These are phyloP conservation scores for Arctium minus DNA, from an alignment of 129 eudicot genomes.

Conservation along the genomic window DNA sequence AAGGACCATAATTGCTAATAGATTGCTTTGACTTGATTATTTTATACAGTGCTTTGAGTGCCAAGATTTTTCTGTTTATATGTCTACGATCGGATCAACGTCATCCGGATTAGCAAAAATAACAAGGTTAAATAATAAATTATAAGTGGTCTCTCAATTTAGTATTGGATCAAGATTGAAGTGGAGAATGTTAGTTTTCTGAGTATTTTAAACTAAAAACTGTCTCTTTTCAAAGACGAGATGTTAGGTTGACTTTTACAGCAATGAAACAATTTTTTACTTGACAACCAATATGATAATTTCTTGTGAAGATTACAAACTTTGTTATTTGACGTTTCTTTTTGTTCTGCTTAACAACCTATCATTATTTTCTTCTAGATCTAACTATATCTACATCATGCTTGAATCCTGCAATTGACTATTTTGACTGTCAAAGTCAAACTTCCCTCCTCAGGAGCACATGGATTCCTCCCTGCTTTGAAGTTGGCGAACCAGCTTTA, in stretches of 20 bases:
- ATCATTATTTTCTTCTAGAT: background rate
- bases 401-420: background rate
- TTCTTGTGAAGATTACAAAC: background rate
- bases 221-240: background rate
- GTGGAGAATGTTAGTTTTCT: background rate
- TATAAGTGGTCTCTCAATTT: background rate
- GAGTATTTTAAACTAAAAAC: background rate
- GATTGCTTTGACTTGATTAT: background rate
- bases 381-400: background rate
- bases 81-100: background rate
- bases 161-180: background rate
- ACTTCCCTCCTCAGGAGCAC: background rate
- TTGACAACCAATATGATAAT: background rate
- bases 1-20: background rate
- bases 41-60: background rate
- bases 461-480: constrained; percentile 1
- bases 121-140: background rate
- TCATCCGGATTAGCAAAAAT: background rate
- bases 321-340: background rate
- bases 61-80: background rate
- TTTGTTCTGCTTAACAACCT: constrained; percentile 1
- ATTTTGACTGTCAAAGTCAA: constrained; percentile 7
- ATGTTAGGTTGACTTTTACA: constrained; percentile 18
- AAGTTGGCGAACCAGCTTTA: background rate
- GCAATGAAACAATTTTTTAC: background rate